These are phyloP conservation scores for Sphenostylis stenocarpa DNA, from an alignment of 306 rosid species.

Conservation along the genomic window DNA sequence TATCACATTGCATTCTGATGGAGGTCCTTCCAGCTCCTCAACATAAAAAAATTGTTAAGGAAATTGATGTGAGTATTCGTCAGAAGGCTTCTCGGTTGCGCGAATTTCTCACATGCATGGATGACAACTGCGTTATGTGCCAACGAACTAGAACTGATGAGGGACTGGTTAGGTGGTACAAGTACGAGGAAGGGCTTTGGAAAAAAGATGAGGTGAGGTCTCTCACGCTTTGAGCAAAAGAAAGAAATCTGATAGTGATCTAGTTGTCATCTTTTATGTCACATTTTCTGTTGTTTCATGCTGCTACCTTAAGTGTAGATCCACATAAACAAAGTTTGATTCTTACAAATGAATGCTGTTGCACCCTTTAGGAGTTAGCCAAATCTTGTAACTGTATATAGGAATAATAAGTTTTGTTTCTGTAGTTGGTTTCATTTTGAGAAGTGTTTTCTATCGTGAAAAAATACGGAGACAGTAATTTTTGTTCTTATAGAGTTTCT, in stretches of 20 bases:
- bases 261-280: slow-evolving; percentile 5
- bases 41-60: slow-evolving; percentile 30
- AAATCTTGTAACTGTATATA: slow-evolving; percentile 38
- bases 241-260: slow-evolving; percentile 9
- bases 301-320: slow-evolving; percentile 33
- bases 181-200: slow-evolving; percentile 75
- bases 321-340: slow-evolving; percentile 30
- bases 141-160: slow-evolving; percentile 63
- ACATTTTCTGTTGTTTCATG: slow-evolving; percentile 19
- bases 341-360: slow-evolving; percentile 10
- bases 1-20: slow-evolving; percentile 63
- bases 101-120: slow-evolving; percentile 61
- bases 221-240: slow-evolving; percentile 47
- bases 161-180: slow-evolving; percentile 86
- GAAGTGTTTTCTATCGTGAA: slow-evolving; percentile 11
- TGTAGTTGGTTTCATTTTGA: slow-evolving; percentile 18
- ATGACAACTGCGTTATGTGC: slow-evolving; percentile 68
- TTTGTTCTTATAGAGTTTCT: background rate
- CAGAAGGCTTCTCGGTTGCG: slow-evolving; percentile 65
- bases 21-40: slow-evolving; percentile 52
- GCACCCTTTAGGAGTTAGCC: slow-evolving; percentile 22
- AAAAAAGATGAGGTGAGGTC: slow-evolving; percentile 63
- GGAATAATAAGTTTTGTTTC: slow-evolving; percentile 29
- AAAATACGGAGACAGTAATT: background rate
- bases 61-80: slow-evolving; percentile 49